Percentiles rank a stretch among this genome's conserved stretches.
phyloP scores from a whole-genome alignment of 495 filamentous ascomycete species.

The Copromyces sp. region DNA sequence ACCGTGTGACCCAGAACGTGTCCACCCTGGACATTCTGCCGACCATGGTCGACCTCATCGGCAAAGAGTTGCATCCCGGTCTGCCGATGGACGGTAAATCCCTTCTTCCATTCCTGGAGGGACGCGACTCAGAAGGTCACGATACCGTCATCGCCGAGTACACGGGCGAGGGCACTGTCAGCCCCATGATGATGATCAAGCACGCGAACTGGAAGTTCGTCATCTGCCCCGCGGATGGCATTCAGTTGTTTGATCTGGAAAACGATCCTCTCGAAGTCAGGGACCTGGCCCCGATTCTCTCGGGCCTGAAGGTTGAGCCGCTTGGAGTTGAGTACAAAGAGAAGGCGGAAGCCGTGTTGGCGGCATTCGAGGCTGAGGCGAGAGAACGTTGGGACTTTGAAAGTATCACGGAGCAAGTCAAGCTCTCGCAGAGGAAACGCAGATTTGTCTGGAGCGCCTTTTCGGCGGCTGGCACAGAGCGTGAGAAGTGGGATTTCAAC shows the following conservation, averaged over 20 bases:
- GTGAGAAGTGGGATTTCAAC: constrained; percentile 59
- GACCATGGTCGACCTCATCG: constrained; percentile 72
- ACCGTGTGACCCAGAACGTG: constrained; percentile 62
- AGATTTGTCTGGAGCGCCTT: constrained; percentile 66
- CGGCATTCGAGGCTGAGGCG: constrained; percentile 56
- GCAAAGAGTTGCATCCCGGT: constrained; percentile 46
- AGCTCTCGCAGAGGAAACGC: constrained; percentile 60
- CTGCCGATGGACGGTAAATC: constrained; percentile 72
- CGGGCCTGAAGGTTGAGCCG: constrained; percentile 10
- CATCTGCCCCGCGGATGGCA: constrained; percentile 67
- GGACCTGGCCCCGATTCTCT: constrained; percentile 49
- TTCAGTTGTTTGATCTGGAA: constrained; percentile 67
- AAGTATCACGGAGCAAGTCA: constrained; percentile 55
- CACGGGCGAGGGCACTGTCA: constrained; percentile 77
- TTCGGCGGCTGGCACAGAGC: constrained; percentile 20
- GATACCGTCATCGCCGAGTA: constrained; percentile 84
- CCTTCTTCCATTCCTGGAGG: constrained; percentile 59
- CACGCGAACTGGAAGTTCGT: constrained; percentile 76
- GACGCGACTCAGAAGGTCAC: constrained; percentile 36
- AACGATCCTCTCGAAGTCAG: constrained; percentile 62
- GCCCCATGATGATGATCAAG: constrained; percentile 84
- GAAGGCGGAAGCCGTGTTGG: constrained; percentile 38
- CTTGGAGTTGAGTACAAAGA: constrained; percentile 4
- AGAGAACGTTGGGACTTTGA: constrained; percentile 63
- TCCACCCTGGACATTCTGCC: constrained; percentile 79